These are phyloP conservation scores for Aspergillus avenaceus DNA, from an alignment of 495 filamentous ascomycete genomes.

Conservation along the genomic window DNA sequence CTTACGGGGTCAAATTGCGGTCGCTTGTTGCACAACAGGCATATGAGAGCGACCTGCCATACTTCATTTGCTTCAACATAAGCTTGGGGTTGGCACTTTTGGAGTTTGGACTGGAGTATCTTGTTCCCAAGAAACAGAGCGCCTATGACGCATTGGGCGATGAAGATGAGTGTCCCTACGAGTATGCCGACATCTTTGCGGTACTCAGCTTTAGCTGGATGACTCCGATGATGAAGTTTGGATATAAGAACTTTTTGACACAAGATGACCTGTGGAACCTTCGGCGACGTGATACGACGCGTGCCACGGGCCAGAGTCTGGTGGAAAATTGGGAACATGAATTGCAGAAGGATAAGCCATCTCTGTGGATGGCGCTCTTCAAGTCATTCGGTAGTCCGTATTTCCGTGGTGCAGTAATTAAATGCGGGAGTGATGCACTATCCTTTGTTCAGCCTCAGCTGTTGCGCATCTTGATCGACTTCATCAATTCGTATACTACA, in stretches of 20 bases:
- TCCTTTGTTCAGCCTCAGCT: constrained; percentile 92
- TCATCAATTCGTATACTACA: constrained; percentile 73
- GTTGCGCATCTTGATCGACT: constrained; percentile 77
- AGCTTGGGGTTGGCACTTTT: constrained; percentile 65
- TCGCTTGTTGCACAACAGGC: constrained; percentile 77
- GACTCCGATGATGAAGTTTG: constrained; percentile 95
- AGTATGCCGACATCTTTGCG: constrained; percentile 94
- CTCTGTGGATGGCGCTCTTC: constrained; percentile 89
- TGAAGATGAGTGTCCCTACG: constrained; percentile 86
- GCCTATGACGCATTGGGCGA: constrained; percentile 82
- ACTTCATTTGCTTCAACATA: constrained; percentile 75
- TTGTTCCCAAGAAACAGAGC: constrained; percentile 82
- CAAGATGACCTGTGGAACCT: constrained; percentile 98
- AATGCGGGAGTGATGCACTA: constrained; percentile 75
- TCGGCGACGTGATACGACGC: constrained; percentile 73
- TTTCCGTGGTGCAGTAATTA: constrained; percentile 73
- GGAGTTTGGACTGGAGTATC: constrained; percentile 83
- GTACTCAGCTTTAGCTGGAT: constrained; percentile 96
- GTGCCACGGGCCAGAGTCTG: constrained; percentile 60
- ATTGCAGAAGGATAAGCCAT: constrained; percentile 69
- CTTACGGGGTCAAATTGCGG: constrained; percentile 78
- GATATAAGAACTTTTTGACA: constrained; percentile 86
- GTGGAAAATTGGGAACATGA: constrained; percentile 74
- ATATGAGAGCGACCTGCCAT: constrained; percentile 59
- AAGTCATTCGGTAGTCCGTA: constrained; percentile 82